These are phyloP conservation scores for Neurospora sp. DNA, from an alignment of 495 filamentous ascomycete genomes.

Conservation along the genomic window DNA sequence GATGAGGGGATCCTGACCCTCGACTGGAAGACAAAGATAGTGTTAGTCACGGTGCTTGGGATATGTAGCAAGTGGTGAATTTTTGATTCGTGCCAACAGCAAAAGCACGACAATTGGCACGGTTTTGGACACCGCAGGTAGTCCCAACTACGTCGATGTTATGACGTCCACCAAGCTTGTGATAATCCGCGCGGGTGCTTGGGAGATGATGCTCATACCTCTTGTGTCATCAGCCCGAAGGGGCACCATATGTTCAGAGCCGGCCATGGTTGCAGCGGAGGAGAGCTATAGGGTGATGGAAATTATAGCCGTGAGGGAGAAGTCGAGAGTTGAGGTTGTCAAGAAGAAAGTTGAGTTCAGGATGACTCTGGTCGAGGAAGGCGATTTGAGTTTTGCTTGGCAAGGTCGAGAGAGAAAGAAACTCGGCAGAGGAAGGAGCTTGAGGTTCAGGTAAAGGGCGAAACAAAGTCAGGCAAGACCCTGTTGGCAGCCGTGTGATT, in stretches of 20 bases:
- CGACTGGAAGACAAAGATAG: constrained; percentile 43
- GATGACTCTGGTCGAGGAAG: neutral
- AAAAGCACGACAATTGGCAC: neutral
- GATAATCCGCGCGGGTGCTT: neutral
- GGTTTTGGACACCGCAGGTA: neutral
- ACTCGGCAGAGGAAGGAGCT: neutral
- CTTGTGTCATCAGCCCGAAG: constrained; percentile 40
- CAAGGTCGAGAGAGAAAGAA: neutral
- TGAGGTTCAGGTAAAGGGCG: neutral
- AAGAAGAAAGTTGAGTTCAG: neutral
- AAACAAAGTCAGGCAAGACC: neutral
- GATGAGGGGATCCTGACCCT: constrained; percentile 92
- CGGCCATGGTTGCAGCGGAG: constrained; percentile 25
- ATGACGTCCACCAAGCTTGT: neutral
- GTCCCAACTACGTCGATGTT: neutral
- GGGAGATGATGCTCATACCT: constrained; percentile 21
- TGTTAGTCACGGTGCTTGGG: constrained; percentile 13
- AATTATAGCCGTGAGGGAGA: neutral
- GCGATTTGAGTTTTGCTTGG: neutral
- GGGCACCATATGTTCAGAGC: constrained; percentile 30
- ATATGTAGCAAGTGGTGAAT: neutral
- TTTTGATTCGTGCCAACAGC: neutral
- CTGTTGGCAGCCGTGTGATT: neutral
- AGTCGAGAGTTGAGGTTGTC: neutral
- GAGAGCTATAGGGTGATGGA: neutral